Base-by-base conservation (phyloP, 805 yeast genomes). In the Cyberlindnera petersonii region DNA sequence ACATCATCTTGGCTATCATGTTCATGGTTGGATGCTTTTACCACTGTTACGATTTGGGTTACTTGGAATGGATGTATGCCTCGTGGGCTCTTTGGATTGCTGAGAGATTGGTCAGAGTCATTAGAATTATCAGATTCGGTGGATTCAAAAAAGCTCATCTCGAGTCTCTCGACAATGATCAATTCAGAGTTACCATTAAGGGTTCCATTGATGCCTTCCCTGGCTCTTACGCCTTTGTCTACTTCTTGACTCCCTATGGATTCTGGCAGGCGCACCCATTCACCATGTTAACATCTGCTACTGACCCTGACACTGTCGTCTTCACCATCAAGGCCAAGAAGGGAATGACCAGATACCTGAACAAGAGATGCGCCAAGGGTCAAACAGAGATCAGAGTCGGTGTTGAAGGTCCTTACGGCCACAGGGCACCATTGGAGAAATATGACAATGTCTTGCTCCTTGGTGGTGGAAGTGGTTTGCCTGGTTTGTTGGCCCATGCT, bases 181-280 rank as follows among this genome's bases (percentile, higher is more conserved):
- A 74, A 9, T 63, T 79, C 48, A 72, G 63, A 49, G 67, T 78
- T 9, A 44, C 51, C 7, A 49, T 66, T 3, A 57, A 61, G 39
- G 82, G 86, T 15, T 54, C 52, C 43, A 74, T 80, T 70, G 64
- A 63, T 28, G 63, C 71, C 16, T 60, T 52, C 40, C 81, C 87
- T 3, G 83, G 86, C 21, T 65, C 72, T 13, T 76, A 63, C 55
- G 76, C 71, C 1, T 82, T 66, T 50, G 59, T 85, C 26, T 72
- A 79, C 60, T 77, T 82, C 56, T 46, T 79, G 41, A 63, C 73
- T 31, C 66, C 72, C 15, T 53, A 61, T 3, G 60, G 69, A 26
- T 77, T 80, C 56, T 80, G 81, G 79, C 86, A 82, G 56, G 74
- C 82, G 5, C 88, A 83, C 56, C 91, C 91, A 4, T 82, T 85